Evolutionary conservation across 2,329 filamentous ascomycete species (phyloP).

Genomic region (Neofusicoccum ribis): DNA sequence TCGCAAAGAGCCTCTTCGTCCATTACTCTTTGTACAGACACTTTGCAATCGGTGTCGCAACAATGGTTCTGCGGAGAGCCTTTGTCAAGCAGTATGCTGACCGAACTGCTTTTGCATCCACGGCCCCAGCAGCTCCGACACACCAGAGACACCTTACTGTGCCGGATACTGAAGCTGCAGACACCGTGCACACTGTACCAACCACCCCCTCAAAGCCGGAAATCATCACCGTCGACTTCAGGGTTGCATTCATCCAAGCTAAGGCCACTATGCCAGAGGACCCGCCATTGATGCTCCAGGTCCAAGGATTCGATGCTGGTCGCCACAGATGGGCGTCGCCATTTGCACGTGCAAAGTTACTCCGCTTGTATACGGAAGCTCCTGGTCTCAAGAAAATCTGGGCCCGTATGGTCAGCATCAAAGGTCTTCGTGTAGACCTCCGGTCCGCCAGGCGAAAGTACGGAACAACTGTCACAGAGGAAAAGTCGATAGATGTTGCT

Average conservation of each 20-base stretch:
- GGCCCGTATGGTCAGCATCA: conserved; percentile 84
- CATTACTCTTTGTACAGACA: conserved; percentile 94
- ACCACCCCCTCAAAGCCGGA: conserved; percentile 52
- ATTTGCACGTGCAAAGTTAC: conserved; percentile 73
- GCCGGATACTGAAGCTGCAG: conserved; percentile 34
- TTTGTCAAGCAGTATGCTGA: conserved; percentile 32
- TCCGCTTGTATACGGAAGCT: conserved; percentile 84
- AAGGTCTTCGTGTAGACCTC: conserved; percentile 76
- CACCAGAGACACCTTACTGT: conserved; percentile 31
- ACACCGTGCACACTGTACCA: conserved; percentile 26
- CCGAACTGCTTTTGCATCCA: not conserved
- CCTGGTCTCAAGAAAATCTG: conserved; percentile 81
- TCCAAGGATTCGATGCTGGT: conserved; percentile 79
- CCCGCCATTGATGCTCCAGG: conserved; percentile 86
- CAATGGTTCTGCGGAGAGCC: conserved; percentile 63
- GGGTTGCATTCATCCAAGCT: conserved; percentile 77
- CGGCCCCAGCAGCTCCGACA: conserved; percentile 23
- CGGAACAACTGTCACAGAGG: conserved; percentile 60
- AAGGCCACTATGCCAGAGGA: conserved; percentile 88
- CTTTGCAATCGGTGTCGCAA: conserved; percentile 82
- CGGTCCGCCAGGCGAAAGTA: conserved; percentile 71
- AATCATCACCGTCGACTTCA: conserved; percentile 78
- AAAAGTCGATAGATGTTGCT: conserved; percentile 80
- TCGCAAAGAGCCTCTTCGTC: conserved; percentile 74
- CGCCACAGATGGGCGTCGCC: conserved; percentile 86